Base-by-base conservation (phyloP, 1,284 basidiomycete genomes). In the Sphagnurus paluster region DNA sequence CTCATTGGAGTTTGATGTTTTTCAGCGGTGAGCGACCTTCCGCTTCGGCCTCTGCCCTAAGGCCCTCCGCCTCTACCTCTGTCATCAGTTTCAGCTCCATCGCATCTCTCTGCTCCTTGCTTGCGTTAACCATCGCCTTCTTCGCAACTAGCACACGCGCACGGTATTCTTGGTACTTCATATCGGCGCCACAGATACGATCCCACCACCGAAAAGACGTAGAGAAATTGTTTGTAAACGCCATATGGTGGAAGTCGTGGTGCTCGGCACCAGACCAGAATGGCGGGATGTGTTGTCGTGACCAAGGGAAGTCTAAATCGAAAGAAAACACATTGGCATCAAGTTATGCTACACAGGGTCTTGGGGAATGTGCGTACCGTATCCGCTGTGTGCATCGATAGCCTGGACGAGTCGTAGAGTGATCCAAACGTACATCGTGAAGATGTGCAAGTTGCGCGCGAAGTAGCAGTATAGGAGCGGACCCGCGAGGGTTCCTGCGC, bases 211-310 rank as follows among this genome's bases (percentile, higher is more conserved):
- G 80, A 83, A 96, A 96, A 11, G 86, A 90, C 25, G 93, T 94
- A 13, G 90, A 88, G 68, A 80, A 95, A 76, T 93, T 93, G 77
- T 91, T 91, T 46, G 82, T 81, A 71, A 91, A 91, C 1, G 88
- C 84, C 90, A 92, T 91, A 71, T 95, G 92, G 69, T 95, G 92
- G 80, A 92, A 95, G 65, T 94, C 94, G 69, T 98, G 95, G 76
- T 98, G 95, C 63, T 99, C 97, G 0, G 96, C 97, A 40, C 97
- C 96, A 16, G 93, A 93, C 96, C 96, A 99, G 80, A 98, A 92
- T 3, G 96, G 96, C 21, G 98, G 50, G 62, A 93, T 87, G 76
- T 96, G 86, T 61, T 94, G 88, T 52, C 98, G 76, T n/a, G 92
- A 96, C 93, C 93, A 96, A 4, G 94, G 93, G 79, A 97, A 97